Evolutionary conservation across 768 basidiomycete species (phyloP).

Genomic region (Boletus vermiculosoides): DNA sequence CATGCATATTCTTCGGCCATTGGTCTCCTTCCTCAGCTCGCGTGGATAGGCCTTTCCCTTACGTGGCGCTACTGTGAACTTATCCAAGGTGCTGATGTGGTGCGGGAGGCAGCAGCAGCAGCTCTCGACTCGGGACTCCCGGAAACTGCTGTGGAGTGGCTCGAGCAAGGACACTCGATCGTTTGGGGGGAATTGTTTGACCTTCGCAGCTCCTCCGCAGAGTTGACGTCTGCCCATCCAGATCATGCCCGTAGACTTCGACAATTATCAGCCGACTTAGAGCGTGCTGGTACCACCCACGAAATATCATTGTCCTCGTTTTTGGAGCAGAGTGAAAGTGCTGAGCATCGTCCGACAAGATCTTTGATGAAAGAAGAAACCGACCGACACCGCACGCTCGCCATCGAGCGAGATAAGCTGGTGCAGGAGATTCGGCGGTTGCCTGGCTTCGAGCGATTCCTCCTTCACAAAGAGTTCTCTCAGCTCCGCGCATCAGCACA

Average conservation of each 20-base stretch:
- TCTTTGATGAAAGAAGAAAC: background rate
- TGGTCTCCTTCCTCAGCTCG: background rate
- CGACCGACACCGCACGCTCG: background rate
- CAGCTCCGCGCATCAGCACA: background rate
- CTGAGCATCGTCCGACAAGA: background rate
- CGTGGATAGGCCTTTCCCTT: background rate
- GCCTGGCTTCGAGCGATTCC: background rate
- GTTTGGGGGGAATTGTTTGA: constrained; percentile 13
- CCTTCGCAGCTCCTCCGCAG: constrained; percentile 8
- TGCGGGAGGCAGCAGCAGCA: constrained; percentile 8
- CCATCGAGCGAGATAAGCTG: background rate
- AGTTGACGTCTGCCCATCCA: constrained; percentile 2
- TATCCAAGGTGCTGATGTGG: background rate
- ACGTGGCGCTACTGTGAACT: constrained; percentile 2
- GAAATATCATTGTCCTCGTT: background rate
- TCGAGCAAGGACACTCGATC: constrained; percentile 18
- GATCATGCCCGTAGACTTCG: constrained; percentile 5
- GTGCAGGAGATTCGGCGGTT: background rate
- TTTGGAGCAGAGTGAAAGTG: background rate
- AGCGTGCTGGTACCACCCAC: background rate
- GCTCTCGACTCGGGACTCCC: background rate
- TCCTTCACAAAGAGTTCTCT: background rate
- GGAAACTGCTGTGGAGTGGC: constrained; percentile 14
- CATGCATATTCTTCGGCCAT: background rate
- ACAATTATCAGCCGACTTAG: background rate